Conservation (phyloP, 2,329 filamentous ascomycete genomes). For the Microcyclosporella mali region DNA sequence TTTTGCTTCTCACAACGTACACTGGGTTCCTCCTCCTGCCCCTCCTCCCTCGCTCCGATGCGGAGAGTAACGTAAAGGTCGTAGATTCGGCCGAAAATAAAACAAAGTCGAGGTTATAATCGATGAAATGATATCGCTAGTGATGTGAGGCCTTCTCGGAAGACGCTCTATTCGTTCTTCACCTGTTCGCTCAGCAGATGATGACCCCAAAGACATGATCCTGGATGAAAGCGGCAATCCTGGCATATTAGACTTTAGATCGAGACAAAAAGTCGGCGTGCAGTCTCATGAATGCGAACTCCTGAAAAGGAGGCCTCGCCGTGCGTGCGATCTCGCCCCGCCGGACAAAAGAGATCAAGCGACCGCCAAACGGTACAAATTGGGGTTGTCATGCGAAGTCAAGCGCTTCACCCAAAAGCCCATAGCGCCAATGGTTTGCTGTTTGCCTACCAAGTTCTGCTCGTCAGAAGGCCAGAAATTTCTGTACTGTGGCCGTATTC, state of each 20-base stretch:
- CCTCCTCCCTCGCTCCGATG: not conserved
- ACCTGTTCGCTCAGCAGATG: not conserved
- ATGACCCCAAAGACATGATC: slow-evolving; percentile 2
- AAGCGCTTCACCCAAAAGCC: slow-evolving; percentile 15
- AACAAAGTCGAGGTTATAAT: not conserved
- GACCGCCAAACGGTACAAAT: too few species aligned
- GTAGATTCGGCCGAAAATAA: slow-evolving; percentile 16
- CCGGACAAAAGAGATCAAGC: too few species aligned
- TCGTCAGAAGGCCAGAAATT: slow-evolving; percentile 5
- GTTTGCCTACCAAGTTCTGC: slow-evolving; percentile 9
- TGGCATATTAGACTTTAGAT: slow-evolving; percentile 14
- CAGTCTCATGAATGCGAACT: not conserved
- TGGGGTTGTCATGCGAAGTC: not conserved
- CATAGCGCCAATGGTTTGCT: slow-evolving; percentile 21
- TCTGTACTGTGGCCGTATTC: not conserved
- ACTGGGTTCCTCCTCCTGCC: not conserved
- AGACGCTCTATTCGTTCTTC: not conserved
- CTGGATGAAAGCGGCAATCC: not conserved
- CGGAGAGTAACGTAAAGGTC: slow-evolving; percentile 17
- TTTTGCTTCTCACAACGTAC: not conserved
- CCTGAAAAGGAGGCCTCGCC: slow-evolving; percentile 1
- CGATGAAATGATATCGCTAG: too few species aligned
- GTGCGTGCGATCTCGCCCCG: not conserved
- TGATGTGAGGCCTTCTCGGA: too few species aligned
- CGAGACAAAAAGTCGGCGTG: not conserved